phyloP scores from a whole-genome alignment of 768 basidiomycete genomes.

The Flagelloscypha sp. region DNA sequence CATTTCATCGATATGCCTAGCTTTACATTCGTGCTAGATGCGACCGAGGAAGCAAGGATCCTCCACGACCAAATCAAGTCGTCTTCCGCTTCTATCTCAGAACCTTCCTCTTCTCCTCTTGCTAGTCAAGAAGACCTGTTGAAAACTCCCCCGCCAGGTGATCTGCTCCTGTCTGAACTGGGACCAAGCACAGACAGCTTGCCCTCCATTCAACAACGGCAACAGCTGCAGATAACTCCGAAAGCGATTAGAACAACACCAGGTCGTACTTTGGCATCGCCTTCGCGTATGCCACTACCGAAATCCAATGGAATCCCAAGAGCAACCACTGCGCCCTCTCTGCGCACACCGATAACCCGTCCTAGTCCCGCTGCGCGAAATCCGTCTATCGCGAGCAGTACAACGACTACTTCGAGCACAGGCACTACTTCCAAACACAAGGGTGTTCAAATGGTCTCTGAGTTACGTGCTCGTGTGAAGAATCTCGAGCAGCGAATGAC shows the following conservation, averaged over 20 bases:
- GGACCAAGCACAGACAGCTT: slow-evolving; percentile 34
- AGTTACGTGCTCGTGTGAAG: slow-evolving; percentile 80
- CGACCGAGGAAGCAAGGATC: slow-evolving; percentile 76
- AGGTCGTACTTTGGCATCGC: slow-evolving; percentile 38
- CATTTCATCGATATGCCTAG: slow-evolving; percentile 7
- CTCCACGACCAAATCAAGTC: slow-evolving; percentile 64
- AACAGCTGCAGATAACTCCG: too few relatives aligned
- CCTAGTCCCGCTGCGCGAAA: slow-evolving; percentile 28
- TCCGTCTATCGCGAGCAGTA: slow-evolving; percentile 24
- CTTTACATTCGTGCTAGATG: slow-evolving; percentile 42
- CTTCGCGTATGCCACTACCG: too few relatives aligned
- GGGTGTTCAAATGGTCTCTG: slow-evolving; percentile 88
- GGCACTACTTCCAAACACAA: slow-evolving; percentile 59
- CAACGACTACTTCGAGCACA: slow-evolving; percentile 29
- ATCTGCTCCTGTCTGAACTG: slow-evolving; percentile 54
- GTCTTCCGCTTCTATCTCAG: slow-evolving; percentile 12
- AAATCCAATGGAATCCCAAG: slow-evolving; percentile 36
- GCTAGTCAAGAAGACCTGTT: slow-evolving; percentile 45
- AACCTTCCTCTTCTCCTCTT: slow-evolving; percentile 25
- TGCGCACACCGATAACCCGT: slow-evolving; percentile 37
- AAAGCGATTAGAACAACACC: slow-evolving; percentile 29
- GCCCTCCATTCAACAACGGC: slow-evolving; percentile 23
- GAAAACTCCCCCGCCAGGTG: slow-evolving; percentile 47
- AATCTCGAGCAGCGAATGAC: slow-evolving; percentile 83
- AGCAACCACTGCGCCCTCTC: slow-evolving; percentile 48